These are phyloP conservation scores for Neurospora sp. DNA, from an alignment of 495 filamentous ascomycete genomes.

Conservation along the genomic window DNA sequence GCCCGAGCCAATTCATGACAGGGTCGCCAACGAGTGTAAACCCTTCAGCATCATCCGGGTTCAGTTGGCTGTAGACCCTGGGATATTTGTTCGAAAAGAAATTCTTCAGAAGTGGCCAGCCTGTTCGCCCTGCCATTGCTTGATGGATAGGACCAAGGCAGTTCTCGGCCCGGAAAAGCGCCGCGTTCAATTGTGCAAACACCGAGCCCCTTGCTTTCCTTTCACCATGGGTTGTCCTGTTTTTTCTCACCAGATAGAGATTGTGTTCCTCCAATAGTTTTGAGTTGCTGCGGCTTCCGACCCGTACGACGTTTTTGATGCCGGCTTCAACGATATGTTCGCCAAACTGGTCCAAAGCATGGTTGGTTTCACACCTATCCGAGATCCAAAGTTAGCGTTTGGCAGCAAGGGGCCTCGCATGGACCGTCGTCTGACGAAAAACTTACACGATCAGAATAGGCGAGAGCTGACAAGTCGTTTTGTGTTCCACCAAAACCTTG, in stretches of 20 bases:
- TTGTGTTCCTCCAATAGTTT: constrained; percentile 41
- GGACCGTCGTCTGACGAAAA: too few relatives aligned
- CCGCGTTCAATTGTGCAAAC: fast-evolving
- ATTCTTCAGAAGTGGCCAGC: not conserved
- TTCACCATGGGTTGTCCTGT: constrained; percentile 20
- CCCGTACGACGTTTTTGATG: constrained; percentile 54
- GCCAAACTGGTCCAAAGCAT: constrained; percentile 64
- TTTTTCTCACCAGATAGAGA: constrained; percentile 29
- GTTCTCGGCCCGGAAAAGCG: not conserved
- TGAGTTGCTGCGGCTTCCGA: constrained; percentile 58
- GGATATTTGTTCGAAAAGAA: not conserved
- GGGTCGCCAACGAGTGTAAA: not conserved
- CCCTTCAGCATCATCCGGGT: not conserved
- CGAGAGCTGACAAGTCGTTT: constrained; percentile 37
- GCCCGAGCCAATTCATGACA: constrained; percentile 2
- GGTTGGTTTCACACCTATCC: constrained; percentile 55
- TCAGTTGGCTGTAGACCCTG: not conserved
- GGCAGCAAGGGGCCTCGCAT: too few relatives aligned
- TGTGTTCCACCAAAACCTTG: constrained; percentile 53
- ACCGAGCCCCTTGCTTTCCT: not conserved
- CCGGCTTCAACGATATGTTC: constrained; percentile 49
- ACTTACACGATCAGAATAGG: constrained; percentile 47
- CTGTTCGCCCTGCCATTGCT: not conserved
- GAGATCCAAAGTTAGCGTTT: too few relatives aligned
- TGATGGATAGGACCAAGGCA: not conserved